Conservation (phyloP, 495 filamentous ascomycete species). For the Trichoderma virens region DNA sequence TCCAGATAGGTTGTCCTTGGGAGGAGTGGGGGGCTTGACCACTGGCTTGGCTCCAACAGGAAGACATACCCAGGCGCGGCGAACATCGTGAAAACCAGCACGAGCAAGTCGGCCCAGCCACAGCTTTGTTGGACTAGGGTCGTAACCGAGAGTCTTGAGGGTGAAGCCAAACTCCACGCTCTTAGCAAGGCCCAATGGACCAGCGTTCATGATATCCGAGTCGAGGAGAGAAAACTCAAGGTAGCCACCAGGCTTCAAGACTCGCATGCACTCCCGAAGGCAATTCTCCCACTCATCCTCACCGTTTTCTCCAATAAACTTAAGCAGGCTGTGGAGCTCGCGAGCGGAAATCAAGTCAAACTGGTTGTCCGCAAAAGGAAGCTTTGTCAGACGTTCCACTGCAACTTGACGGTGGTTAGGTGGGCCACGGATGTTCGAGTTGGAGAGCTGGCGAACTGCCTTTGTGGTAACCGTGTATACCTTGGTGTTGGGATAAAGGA, state of each 20-base stretch:
- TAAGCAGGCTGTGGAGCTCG: conserved; percentile 74
- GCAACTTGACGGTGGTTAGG: conserved; percentile 76
- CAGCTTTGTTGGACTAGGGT: conserved; percentile 68
- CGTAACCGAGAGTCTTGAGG: conserved; percentile 80
- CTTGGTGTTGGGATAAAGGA: conserved; percentile 73
- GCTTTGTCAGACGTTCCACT: conserved; percentile 62
- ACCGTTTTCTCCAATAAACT: conserved; percentile 52
- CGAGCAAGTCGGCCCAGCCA: conserved; percentile 69
- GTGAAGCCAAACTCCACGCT: conserved; percentile 84
- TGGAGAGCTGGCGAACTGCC: conserved; percentile 52
- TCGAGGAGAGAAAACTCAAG: conserved; percentile 87
- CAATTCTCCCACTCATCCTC: conserved; percentile 84
- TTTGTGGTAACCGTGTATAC: conserved; percentile 79
- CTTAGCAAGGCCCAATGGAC: conserved; percentile 66
- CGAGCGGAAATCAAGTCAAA: conserved; percentile 92
- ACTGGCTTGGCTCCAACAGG: conserved; percentile 65
- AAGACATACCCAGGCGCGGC: conserved; percentile 83
- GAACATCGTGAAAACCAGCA: conserved; percentile 67
- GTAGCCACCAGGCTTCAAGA: conserved; percentile 86
- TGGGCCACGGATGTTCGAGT: conserved; percentile 68
- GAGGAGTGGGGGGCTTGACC: conserved; percentile 27
- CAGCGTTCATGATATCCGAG: conserved; percentile 77
- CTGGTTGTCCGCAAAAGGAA: conserved; percentile 81
- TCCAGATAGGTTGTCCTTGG: conserved; percentile 25
- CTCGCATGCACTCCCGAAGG: conserved; percentile 76